Percentiles rank a stretch among this genome's conserved stretches.
phyloP scores from a whole-genome alignment of 306 rosid genomes.

The Prunus kanzakura region DNA sequence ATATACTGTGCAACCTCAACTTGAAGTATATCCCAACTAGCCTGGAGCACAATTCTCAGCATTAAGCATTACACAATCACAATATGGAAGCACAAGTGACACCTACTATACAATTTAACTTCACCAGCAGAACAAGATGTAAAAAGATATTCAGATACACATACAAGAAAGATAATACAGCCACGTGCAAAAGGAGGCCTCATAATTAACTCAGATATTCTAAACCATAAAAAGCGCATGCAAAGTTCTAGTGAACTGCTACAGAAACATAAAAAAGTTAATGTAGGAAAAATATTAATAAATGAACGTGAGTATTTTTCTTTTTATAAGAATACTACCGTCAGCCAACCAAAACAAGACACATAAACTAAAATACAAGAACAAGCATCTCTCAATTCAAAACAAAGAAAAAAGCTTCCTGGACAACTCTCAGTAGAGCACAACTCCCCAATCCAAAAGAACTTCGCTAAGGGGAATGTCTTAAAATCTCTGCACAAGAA shows the following conservation, averaged over 20 bases:
- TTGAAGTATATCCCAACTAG: conserved; percentile 66
- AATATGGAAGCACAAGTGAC: not conserved
- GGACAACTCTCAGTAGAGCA: not conserved
- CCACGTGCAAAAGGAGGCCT: not conserved
- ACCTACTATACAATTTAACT: not conserved
- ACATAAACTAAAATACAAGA: not conserved
- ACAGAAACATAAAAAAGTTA: not conserved
- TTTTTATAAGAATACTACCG: not conserved
- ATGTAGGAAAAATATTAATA: not conserved
- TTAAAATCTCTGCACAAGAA: not conserved
- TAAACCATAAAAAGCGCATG: not conserved
- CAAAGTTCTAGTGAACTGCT: not conserved
- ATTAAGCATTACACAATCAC: conserved; percentile 25
- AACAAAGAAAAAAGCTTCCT: conserved; percentile 1
- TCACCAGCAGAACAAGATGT: not conserved
- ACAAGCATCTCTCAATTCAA: not conserved
- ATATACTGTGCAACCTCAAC: conserved; percentile 71
- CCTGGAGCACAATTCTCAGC: conserved; percentile 43
- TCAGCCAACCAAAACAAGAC: not conserved
- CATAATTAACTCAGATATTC: not conserved
- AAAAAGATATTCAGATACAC: not conserved
- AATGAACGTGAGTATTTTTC: not conserved
- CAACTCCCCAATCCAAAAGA: not conserved
- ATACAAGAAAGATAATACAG: not conserved
- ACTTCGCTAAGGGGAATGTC: not conserved